Evolutionary conservation across 2,329 filamentous ascomycete species (phyloP), one percentile per base, ranked within the genome.

Genomic region (Aspergillus novoparasiticus): DNA sequence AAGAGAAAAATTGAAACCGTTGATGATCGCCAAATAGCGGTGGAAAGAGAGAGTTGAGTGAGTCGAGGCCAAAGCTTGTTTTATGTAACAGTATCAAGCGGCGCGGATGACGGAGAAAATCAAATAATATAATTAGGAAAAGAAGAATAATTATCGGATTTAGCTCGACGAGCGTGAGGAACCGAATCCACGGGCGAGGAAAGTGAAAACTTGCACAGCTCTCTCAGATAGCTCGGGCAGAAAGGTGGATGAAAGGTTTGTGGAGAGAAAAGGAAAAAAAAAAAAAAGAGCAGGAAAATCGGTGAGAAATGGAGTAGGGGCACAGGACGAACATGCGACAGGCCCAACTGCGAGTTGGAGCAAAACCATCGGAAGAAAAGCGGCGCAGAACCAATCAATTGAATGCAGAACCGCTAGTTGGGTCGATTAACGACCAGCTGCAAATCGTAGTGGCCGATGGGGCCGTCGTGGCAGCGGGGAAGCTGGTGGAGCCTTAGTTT

Each of bases 381-480:
- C 23, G 43, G 26, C 16, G 51, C 28, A 28, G 46, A 39, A 46
- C 67, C 67, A 69, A 69, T 69, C 54, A 65, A 46, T 58, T n/a
- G 57, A 51, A 58, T 58, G 51, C 55, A 50, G 56, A 64, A 57
- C 57, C 58, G 59, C 64, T 64, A 66, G 56, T 63, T 51, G 28
- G 57, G 26, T 54, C 32, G 58, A 59, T 64, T 50, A 39, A 60
- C 55, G 56, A 60, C 57, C 32, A 55, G 46, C 32, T 63, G 51
- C 50, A 60, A 61, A 53, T 41, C 48, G 43, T 53, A 61, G 46
- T 58, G 45, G 46, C 55, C 54, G 60, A 63, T 59, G 61, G 59
- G 65, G 66, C 63, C 64, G 67, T 59, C 58, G 64, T 63, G 64
- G 66, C 61, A 68, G 66, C 66, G 66, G 67, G 66, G 67, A 66